Conservation (phyloP, 1,139 yeast genomes). For the Saccharomycopsis hybrid region DNA sequence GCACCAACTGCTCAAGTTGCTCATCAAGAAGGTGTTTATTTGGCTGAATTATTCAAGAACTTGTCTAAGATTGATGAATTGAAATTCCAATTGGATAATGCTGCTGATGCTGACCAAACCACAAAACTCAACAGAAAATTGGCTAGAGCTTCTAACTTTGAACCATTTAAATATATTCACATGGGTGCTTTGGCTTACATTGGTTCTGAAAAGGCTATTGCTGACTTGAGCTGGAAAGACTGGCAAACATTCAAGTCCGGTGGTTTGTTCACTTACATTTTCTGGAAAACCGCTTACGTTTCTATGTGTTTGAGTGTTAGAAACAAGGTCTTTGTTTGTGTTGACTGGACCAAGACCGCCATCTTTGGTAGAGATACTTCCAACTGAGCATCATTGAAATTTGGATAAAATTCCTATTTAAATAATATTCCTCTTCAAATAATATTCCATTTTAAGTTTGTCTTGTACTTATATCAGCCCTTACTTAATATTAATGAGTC, state of each 20-base stretch:
- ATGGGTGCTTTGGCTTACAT: constrained; percentile 75
- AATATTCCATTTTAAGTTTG: no score
- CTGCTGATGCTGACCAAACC: constrained; percentile 29
- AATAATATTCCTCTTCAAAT: no score
- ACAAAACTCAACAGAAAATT: constrained; percentile 31
- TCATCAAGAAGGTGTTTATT: constrained; percentile 83
- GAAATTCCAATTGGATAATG: constrained; percentile 38
- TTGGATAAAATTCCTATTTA: no score
- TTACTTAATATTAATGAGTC: no score
- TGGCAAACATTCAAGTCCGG: constrained; percentile 77
- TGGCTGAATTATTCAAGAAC: constrained; percentile 65
- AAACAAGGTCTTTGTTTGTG: constrained; percentile 75
- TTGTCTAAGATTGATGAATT: constrained; percentile 63
- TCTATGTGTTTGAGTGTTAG: constrained; percentile 88
- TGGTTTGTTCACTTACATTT: constrained; percentile 79
- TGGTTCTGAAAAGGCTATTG: constrained; percentile 91
- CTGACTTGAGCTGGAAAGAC: constrained; percentile 85
- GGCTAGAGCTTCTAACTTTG: constrained; percentile 41
- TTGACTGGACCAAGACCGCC: constrained; percentile 85
- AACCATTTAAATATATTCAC: constrained; percentile 56
- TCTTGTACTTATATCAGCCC: no score
- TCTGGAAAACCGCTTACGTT: constrained; percentile 93
- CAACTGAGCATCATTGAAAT: constrained; percentile 2
- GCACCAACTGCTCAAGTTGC: constrained; percentile 99
- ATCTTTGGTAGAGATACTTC: constrained; percentile 75